These are phyloP conservation scores for Aspergillus alliaceus DNA, from an alignment of 2,329 filamentous ascomycete species.

Conservation along the genomic window DNA sequence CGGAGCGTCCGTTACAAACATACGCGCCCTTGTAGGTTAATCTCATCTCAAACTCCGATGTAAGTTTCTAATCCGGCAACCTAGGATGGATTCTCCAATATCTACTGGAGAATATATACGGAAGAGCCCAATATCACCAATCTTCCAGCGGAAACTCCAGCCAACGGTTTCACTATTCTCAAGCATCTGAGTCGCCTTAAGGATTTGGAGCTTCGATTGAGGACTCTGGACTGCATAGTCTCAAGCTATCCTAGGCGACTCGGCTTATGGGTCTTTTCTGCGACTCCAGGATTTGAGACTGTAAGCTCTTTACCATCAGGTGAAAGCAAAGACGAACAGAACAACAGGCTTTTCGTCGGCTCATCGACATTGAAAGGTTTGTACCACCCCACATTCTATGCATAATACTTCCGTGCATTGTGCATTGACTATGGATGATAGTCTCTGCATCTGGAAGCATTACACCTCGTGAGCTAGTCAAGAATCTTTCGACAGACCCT, in stretches of 20 bases:
- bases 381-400: background rate
- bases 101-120: conserved; percentile 45
- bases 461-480: conserved; percentile 36
- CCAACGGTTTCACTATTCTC: conserved; percentile 39
- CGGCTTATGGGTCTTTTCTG: conserved; percentile 43
- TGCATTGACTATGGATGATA: conserved; percentile 14
- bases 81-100: conserved; percentile 44
- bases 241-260: conserved; percentile 38
- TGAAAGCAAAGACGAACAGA: conserved; percentile 25
- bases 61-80: conserved; percentile 20
- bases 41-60: background rate
- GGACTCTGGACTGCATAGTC: conserved; percentile 38
- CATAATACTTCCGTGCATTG: background rate
- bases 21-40: conserved; percentile 43
- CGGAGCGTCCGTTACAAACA: conserved; percentile 42
- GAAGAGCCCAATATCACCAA: conserved; percentile 34
- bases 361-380: conserved; percentile 35
- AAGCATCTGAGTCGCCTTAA: conserved; percentile 42
- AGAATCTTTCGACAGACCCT: conserved; percentile 34
- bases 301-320: conserved; percentile 29
- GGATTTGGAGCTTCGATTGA: conserved; percentile 36
- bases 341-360: conserved; percentile 31
- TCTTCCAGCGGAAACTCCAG: conserved; percentile 30
- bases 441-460: conserved; percentile 38
- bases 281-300: conserved; percentile 38